These are phyloP conservation scores for Tremella mesenterica DNA, from an alignment of 768 basidiomycete genomes.

Conservation along the genomic window DNA sequence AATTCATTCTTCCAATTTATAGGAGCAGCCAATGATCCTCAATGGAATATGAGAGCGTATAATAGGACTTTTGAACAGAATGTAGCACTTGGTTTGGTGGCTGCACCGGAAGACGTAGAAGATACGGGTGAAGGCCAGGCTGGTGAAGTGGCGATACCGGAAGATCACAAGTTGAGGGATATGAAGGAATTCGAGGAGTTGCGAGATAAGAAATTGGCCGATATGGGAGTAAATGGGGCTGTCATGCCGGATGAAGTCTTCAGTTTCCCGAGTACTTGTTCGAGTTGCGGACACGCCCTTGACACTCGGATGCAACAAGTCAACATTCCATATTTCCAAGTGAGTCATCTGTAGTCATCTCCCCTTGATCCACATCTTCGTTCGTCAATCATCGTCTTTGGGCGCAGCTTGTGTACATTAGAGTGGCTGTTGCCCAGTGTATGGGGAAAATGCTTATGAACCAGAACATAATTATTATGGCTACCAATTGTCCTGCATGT, in stretches of 20 bases:
- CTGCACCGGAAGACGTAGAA: constrained; percentile 38
- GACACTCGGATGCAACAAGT: constrained; percentile 94
- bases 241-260: constrained; percentile 70
- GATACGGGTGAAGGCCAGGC: constrained; percentile 31
- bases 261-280: constrained; percentile 77
- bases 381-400: too few species aligned
- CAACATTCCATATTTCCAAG: constrained; percentile 95
- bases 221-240: constrained; percentile 7
- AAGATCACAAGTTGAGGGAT: constrained; percentile 31
- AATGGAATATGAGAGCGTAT: constrained; percentile 83
- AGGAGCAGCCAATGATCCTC: constrained; percentile 77
- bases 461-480: constrained; percentile 95
- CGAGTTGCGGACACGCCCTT: constrained; percentile 71
- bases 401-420: too few species aligned
- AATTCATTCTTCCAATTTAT: constrained; percentile 93
- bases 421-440: neutral
- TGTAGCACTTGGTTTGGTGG: constrained; percentile 62
- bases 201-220: constrained; percentile 4
- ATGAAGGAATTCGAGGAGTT: constrained; percentile 25
- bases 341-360: constrained; percentile 32
- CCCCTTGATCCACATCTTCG: neutral
- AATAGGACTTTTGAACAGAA: constrained; percentile 73
- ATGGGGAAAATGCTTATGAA: neutral
- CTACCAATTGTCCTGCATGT: constrained; percentile 88
- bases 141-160: constrained; percentile 21